A percentile compares a stretch with the other conserved stretches of the same genome.
Conservation (phyloP, 257 asterid genomes). For the Scutellaria baicalensis region DNA sequence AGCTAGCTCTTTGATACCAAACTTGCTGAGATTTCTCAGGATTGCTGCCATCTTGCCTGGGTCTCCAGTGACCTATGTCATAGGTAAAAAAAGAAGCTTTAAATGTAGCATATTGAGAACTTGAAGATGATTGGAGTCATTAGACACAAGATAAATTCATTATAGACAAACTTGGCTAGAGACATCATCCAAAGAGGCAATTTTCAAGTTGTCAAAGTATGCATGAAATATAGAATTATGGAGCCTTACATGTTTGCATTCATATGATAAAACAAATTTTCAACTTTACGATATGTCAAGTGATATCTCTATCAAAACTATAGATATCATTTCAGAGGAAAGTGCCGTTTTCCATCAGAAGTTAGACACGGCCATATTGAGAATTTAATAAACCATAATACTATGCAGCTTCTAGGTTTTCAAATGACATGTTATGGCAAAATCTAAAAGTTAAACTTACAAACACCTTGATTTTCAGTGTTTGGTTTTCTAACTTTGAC, state of each 20-base stretch:
- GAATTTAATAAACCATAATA: neutral
- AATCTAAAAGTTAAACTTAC: neutral
- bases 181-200: neutral
- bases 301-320: neutral
- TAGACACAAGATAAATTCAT: neutral
- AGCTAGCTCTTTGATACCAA: constrained; percentile 75
- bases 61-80: constrained; percentile 83
- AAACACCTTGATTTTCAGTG: neutral
- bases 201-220: neutral
- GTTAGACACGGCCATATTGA: neutral
- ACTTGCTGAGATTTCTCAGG: constrained; percentile 65
- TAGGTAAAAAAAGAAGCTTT: constrained; percentile 8
- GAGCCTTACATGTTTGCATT: neutral
- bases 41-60: constrained; percentile 88
- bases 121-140: neutral
- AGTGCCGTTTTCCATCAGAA: neutral
- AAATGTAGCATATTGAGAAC: neutral
- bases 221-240: neutral
- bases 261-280: neutral
- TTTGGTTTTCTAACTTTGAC: neutral
- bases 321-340: neutral
- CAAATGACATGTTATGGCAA: constrained; percentile 1
- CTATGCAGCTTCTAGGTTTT: neutral
- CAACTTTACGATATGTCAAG: neutral
- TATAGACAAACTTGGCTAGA: neutral